A percentile compares a stretch with the other conserved stretches of the same genome.
These are phyloP conservation scores for Eragrostis tef DNA, from an alignment of 202 grass and related monocot genomes.

Conservation along the genomic window DNA sequence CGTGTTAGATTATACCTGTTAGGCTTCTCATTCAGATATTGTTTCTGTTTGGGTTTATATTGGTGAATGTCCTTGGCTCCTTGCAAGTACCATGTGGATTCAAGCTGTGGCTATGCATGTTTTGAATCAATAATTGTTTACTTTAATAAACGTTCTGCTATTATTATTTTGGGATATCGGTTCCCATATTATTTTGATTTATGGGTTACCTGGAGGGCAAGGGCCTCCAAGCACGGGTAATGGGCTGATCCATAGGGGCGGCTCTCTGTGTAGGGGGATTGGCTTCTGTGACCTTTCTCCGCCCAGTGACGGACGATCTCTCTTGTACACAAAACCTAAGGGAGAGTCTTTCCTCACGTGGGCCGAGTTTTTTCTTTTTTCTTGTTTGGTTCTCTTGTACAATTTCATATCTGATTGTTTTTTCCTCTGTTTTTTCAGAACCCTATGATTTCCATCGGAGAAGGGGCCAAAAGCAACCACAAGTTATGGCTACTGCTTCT, in stretches of 20 bases:
- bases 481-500: slow-evolving; percentile 86
- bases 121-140: slow-evolving; percentile 38
- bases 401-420: slow-evolving; percentile 41
- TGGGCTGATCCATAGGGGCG: no score
- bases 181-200: slow-evolving; percentile 20
- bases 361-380: no score
- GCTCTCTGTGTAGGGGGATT: no score
- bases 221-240: no score
- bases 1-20: slow-evolving; percentile 1
- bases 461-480: slow-evolving; percentile 96
- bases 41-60: slow-evolving; percentile 23
- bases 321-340: no score
- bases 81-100: slow-evolving; percentile 33
- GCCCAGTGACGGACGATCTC: no score
- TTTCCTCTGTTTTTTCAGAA: slow-evolving; percentile 56
- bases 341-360: no score
- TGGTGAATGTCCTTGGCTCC: not conserved
- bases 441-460: slow-evolving; percentile 78
- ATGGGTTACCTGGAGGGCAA: no score
- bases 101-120: slow-evolving; percentile 27
- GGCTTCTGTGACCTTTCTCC: not conserved
- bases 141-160: not conserved
- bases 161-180: not conserved
- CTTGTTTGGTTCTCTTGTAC: not conserved
- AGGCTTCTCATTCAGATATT: slow-evolving; percentile 28